Evolutionary conservation across 2,329 filamentous ascomycete genomes (phyloP).

Genomic region (Ophiosphaerella herpotricha): DNA sequence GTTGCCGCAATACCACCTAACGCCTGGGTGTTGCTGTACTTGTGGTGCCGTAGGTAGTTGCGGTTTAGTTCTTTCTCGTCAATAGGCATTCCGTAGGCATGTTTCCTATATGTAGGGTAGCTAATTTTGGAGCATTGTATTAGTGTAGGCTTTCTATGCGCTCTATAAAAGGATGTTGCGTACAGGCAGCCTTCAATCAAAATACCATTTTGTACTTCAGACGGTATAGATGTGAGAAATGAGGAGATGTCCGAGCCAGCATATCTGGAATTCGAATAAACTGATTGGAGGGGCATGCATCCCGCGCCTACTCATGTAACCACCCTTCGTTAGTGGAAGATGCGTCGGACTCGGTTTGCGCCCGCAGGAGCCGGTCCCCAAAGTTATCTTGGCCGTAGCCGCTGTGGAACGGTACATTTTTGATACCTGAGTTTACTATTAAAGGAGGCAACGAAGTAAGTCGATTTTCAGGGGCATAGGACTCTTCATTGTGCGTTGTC

Average conservation of each 20-base stretch:
- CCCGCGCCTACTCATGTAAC: too few relatives aligned
- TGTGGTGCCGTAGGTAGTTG: slow-evolving; percentile 31
- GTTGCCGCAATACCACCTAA: slow-evolving; percentile 43
- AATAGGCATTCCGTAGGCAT: slow-evolving; percentile 32
- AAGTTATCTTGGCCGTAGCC: slow-evolving; percentile 27
- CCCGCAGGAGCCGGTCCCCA: slow-evolving; percentile 19
- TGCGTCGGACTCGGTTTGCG: slow-evolving; percentile 22
- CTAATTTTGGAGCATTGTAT: too few relatives aligned
- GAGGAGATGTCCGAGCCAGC: slow-evolving; percentile 26
- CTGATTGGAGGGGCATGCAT: too few relatives aligned
- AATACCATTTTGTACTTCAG: slow-evolving; percentile 25
- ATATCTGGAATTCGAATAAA: slow-evolving; percentile 15
- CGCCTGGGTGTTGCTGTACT: slow-evolving; percentile 17
- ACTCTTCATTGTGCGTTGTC: background rate
- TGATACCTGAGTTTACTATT: slow-evolving; percentile 21
- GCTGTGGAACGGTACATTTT: slow-evolving; percentile 10
- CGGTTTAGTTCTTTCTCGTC: slow-evolving; percentile 30
- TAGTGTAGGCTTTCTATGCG: too few relatives aligned
- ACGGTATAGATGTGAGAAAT: slow-evolving; percentile 27
- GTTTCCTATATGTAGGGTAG: slow-evolving; percentile 25
- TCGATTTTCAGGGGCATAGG: background rate
- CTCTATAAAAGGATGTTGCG: too few relatives aligned
- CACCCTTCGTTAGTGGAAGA: slow-evolving; percentile 29
- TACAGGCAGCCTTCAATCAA: slow-evolving; percentile 24
- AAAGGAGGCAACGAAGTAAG: background rate